Conservation (phyloP, 2,329 filamentous ascomycete genomes). For the Fusarium sp. region DNA sequence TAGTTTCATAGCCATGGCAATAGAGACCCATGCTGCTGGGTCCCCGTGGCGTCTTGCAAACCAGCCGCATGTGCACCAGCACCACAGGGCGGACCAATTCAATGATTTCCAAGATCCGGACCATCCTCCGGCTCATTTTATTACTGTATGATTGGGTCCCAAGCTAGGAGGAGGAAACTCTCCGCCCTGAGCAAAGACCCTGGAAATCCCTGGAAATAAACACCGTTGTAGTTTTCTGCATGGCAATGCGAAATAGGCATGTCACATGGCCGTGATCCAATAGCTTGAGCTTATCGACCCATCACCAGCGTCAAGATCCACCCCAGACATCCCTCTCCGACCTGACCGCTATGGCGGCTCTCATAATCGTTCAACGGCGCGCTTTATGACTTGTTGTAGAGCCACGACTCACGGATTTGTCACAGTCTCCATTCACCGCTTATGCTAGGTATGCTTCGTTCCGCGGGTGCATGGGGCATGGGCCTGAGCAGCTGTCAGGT, state of each 20-base stretch:
- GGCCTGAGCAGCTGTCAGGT: no score
- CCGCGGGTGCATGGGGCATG: background rate
- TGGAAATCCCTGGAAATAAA: constrained; percentile 9
- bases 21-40: constrained; percentile 30
- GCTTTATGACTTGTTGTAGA: background rate
- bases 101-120: constrained; percentile 1
- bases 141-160: background rate
- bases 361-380: background rate
- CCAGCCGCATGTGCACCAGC: background rate
- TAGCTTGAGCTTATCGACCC: background rate
- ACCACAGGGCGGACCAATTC: background rate
- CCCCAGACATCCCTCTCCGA: constrained; percentile 46
- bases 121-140: background rate
- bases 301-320: constrained; percentile 14
- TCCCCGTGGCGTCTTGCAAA: constrained; percentile 6
- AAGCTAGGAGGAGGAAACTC: constrained; percentile 44
- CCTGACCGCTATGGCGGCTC: constrained; percentile 20
- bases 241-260: background rate
- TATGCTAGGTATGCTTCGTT: background rate
- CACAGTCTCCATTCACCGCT: constrained; percentile 36
- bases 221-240: no score
- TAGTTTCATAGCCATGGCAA: constrained; percentile 12
- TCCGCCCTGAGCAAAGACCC: constrained; percentile 30
- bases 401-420: background rate
- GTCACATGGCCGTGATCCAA: constrained; percentile 8